Percentiles rank a stretch among this genome's conserved stretches.
These are phyloP conservation scores for Pichia scutulata DNA, from an alignment of 805 yeast species.

Conservation along the genomic window DNA sequence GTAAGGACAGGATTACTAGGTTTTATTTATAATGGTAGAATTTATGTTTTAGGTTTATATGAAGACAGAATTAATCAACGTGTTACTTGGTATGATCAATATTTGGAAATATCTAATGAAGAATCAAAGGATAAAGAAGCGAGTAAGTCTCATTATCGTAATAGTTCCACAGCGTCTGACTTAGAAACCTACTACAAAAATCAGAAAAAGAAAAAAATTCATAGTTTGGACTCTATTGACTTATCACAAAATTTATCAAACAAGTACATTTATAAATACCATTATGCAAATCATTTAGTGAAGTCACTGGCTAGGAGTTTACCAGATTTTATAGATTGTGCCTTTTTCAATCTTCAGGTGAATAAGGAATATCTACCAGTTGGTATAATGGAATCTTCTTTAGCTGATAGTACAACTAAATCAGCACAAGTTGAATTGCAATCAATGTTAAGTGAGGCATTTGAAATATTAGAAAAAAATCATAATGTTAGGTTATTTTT, in stretches of 20 bases:
- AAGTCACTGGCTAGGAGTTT: constrained; percentile 78
- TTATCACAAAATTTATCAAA: constrained; percentile 5
- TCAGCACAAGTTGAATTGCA: constrained; percentile 36
- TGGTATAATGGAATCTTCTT: constrained; percentile 60
- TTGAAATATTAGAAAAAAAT: constrained; percentile 39
- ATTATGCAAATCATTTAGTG: constrained; percentile 80
- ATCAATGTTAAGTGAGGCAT: constrained; percentile 30
- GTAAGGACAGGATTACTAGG: constrained; percentile 89
- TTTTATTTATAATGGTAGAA: constrained; percentile 77
- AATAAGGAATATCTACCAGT: constrained; percentile 80
- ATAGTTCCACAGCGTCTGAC: background rate
- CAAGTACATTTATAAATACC: constrained; percentile 41
- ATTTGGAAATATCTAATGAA: constrained; percentile 18
- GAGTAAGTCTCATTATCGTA: background rate
- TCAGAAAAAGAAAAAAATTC: constrained; percentile 1
- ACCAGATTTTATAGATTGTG: constrained; percentile 76
- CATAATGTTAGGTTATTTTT: constrained; percentile 80
- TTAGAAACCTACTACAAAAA: background rate
- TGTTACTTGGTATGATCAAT: constrained; percentile 56
- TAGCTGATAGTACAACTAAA: constrained; percentile 13
- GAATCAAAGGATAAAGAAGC: background rate
- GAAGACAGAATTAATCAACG: constrained; percentile 87
- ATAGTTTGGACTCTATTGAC: constrained; percentile 2
- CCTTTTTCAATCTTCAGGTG: constrained; percentile 78
- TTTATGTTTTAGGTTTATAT: constrained; percentile 79